Conservation (phyloP, 805 yeast genomes). For the Zygotorulaspora sp. region DNA sequence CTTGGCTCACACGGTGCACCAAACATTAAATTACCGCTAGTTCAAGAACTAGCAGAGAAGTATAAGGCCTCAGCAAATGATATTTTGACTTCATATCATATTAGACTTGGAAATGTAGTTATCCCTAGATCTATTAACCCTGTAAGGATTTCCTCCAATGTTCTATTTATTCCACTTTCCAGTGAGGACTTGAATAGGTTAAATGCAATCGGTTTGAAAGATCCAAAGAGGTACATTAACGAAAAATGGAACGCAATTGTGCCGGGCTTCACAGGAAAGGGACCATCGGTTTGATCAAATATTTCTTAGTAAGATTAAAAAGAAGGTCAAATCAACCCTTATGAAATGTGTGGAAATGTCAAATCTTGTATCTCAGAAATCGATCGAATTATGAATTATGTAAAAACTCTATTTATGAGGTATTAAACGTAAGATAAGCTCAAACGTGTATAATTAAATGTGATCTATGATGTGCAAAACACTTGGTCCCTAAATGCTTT, state of each 20-base stretch:
- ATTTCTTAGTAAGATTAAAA: no score
- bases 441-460: no score
- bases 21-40: slow-evolving; percentile 46
- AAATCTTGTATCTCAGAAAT: no score
- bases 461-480: not conserved
- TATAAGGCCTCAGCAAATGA: slow-evolving; percentile 51
- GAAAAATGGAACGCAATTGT: slow-evolving; percentile 25
- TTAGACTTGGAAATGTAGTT: slow-evolving; percentile 54
- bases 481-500: slow-evolving; percentile 4
- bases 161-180: slow-evolving; percentile 38
- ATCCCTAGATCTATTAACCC: slow-evolving; percentile 69
- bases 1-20: slow-evolving; percentile 67
- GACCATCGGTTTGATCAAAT: no score
- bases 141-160: slow-evolving; percentile 49
- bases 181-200: slow-evolving; percentile 41
- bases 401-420: no score
- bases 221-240: slow-evolving; percentile 35
- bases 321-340: no score
- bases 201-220: slow-evolving; percentile 30
- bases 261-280: slow-evolving; percentile 32
- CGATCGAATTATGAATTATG: no score
- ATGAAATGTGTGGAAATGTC: no score
- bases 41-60: slow-evolving; percentile 52
- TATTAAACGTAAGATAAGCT: no score
- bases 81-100: slow-evolving; percentile 59